phyloP scores from a whole-genome alignment of 2,329 filamentous ascomycete species.

The Myotisia sp. region DNA sequence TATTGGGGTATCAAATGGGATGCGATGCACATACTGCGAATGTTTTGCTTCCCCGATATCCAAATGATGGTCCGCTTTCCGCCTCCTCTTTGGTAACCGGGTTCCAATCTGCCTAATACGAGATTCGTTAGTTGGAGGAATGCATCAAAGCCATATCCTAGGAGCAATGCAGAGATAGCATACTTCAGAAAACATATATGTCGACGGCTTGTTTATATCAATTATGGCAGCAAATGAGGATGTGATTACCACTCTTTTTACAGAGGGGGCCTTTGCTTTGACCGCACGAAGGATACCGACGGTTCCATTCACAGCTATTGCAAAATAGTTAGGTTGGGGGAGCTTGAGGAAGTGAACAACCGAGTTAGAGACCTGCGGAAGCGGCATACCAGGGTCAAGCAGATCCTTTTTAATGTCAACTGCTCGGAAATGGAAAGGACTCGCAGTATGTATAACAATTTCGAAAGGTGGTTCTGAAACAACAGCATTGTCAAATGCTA shows the following conservation, averaged over 20 bases:
- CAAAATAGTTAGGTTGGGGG: too few species aligned
- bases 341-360: constrained; percentile 5
- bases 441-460: constrained; percentile 59
- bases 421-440: constrained; percentile 60
- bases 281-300: constrained; percentile 48
- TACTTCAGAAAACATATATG: constrained; percentile 19
- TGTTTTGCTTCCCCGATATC: constrained; percentile 43
- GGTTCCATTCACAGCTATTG: constrained; percentile 50
- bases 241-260: constrained; percentile 59
- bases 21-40: constrained; percentile 16
- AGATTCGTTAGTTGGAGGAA: not conserved
- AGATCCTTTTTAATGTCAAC: constrained; percentile 50
- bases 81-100: constrained; percentile 31
- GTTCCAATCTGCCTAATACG: constrained; percentile 28
- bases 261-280: constrained; percentile 46
- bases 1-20: not conserved
- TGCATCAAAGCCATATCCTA: not conserved
- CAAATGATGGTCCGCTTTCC: constrained; percentile 19
- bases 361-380: constrained; percentile 17
- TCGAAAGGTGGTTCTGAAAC: constrained; percentile 53
- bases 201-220: constrained; percentile 27
- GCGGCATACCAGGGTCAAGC: constrained; percentile 40
- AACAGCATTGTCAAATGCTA: constrained; percentile 52
- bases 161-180: not conserved
- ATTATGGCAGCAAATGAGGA: constrained; percentile 56